Base-by-base conservation (phyloP, 768 basidiomycete species). In the Rhizopogon vulgaris region DNA sequence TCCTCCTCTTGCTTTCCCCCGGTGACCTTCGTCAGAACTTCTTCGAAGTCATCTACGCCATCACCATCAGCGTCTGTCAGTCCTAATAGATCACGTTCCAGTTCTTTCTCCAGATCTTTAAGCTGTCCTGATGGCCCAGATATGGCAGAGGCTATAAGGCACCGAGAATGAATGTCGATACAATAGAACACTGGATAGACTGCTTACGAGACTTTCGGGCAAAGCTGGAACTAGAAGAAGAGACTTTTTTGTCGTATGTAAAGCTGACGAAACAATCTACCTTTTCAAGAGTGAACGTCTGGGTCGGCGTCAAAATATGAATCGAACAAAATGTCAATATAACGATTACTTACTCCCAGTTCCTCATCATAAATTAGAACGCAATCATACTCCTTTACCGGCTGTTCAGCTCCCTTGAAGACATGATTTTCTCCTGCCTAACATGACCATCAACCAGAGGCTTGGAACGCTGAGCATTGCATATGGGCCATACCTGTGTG, bases 291-390 rank as follows among this genome's bases (percentile, higher is more conserved):
- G 82, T 85, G 59, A 82, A 86, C 48, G 75, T 77, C 87, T 90
- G 58, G 9, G 51, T 56, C 36, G n/a, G 38, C 30, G 38, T 52
- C n/a, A 58, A 9, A 55, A 65, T 24, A 17, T 52, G 28, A 54
- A 53, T 45, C 52, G 39, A 41, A 15, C 18, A 32, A 10, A 10
- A 17, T 24, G 34, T 34, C 51, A 45, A 38, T 32, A 36, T 43
- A 14, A 34, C 12, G 18, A 38, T 37, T 18, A 70, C 80, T 63
- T 62, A 87, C 88, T 57, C 80, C 80, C 43, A 78, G 73, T 49
- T 81, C 84, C 60, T 87, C 86, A 63, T 92, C 88, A 59, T 84
- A 91, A 41, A 91, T 84, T 38, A 92, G 73, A 6, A 90, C 79
- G 56, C 89, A 92, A 47, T 90, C 86, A 58, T 75, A 75, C 41